Percentiles rank a stretch among this genome's conserved stretches.
Conservation (phyloP, 73 alveolate genomes). For the Paramecium caudatum region DNA sequence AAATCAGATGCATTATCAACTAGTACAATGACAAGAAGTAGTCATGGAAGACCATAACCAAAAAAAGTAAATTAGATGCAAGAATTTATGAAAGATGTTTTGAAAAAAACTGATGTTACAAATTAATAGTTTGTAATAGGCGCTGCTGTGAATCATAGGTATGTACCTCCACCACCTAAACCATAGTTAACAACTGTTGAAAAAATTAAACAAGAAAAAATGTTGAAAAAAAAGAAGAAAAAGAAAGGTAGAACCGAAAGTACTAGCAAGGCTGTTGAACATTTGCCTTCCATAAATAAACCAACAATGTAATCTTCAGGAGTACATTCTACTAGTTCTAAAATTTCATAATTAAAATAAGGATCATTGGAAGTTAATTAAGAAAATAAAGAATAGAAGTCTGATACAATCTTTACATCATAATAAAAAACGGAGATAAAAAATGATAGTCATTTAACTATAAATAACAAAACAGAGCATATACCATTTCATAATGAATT, state of each 20-base stretch:
- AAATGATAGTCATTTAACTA: not conserved
- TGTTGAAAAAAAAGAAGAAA: constrained; percentile 25
- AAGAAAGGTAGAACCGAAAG: constrained; percentile 17
- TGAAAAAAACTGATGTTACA: constrained; percentile 48
- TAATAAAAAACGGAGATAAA: too few species aligned
- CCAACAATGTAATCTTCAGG: not conserved
- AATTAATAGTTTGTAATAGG: constrained; percentile 36
- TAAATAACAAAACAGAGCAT: not conserved
- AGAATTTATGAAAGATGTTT: constrained; percentile 58
- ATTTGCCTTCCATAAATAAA: not conserved
- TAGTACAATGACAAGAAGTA: constrained; percentile 22
- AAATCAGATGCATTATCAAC: constrained; percentile 32
- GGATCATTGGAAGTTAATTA: not conserved
- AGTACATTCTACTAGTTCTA: constrained; percentile 20
- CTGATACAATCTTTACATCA: too few species aligned
- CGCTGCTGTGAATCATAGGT: not conserved
- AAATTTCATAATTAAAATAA: not conserved
- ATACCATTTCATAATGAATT: not conserved
- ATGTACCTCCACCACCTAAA: constrained; percentile 48
- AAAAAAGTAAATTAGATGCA: constrained; percentile 8
- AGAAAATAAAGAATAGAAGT: constrained; percentile 33
- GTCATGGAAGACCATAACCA: not conserved
- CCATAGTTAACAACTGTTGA: constrained; percentile 39
- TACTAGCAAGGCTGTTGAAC: not conserved
- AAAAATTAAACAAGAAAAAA: not conserved